phyloP scores from a whole-genome alignment of 1,284 basidiomycete genomes.

The Pseudozyma thailandica region DNA sequence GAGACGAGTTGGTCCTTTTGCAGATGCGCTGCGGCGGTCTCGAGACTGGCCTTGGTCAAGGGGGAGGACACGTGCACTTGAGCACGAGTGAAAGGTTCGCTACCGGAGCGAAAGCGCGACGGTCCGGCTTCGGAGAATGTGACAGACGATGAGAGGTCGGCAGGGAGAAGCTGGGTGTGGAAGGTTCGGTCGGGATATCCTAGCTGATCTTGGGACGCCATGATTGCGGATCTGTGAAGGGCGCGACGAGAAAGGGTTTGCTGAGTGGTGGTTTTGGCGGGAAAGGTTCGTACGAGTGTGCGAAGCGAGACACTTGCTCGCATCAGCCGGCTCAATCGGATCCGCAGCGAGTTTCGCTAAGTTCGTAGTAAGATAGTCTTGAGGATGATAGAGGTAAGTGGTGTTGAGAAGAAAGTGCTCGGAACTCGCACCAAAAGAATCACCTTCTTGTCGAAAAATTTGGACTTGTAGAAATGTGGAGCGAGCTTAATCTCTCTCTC shows the following conservation, averaged over 20 bases:
- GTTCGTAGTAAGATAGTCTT: too few relatives aligned
- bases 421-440: too few relatives aligned
- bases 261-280: background rate
- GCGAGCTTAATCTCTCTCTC: too few relatives aligned
- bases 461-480: too few relatives aligned
- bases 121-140: constrained; percentile 38
- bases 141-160: constrained; percentile 12
- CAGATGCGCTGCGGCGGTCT: constrained; percentile 61
- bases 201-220: constrained; percentile 13
- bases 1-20: constrained; percentile 73
- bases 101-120: constrained; percentile 8
- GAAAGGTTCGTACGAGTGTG: constrained; percentile 3
- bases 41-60: constrained; percentile 46
- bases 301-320: constrained; percentile 1
- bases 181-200: constrained; percentile 51
- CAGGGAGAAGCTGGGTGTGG: constrained; percentile 33
- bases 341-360: too few relatives aligned
- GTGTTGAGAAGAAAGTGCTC: too few relatives aligned
- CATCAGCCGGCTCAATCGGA: background rate
- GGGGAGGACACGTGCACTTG: constrained; percentile 31
- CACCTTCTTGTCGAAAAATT: too few relatives aligned
- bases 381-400: too few relatives aligned
- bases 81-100: constrained; percentile 28
- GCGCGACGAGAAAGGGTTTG: background rate
- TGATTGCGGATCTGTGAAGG: constrained; percentile 4